phyloP scores from a whole-genome alignment of 2,329 filamentous ascomycete species.

The Colletotrichum tofieldiae region DNA sequence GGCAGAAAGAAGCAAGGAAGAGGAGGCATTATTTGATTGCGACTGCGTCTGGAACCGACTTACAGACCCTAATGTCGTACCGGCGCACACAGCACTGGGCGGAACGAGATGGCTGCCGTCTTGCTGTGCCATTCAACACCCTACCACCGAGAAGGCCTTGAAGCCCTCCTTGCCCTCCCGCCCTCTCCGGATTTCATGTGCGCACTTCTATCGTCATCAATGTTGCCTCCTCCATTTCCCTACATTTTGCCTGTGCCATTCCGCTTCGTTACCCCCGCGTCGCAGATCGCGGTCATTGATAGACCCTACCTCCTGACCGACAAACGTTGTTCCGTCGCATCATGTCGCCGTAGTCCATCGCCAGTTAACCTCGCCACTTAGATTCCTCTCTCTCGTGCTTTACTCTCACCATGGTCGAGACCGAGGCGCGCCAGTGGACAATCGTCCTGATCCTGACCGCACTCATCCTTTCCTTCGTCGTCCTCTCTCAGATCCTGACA shows the following conservation, averaged over 20 bases:
- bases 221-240: slow-evolving; percentile 25
- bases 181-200: slow-evolving; percentile 28
- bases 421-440: slow-evolving; percentile 69
- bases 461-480: slow-evolving; percentile 68
- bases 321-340: slow-evolving; percentile 16
- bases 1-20: slow-evolving; percentile 36
- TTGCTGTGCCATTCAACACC: slow-evolving; percentile 19
- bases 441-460: slow-evolving; percentile 72
- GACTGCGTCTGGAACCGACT: slow-evolving; percentile 18
- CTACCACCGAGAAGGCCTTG: slow-evolving; percentile 12
- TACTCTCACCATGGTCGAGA: slow-evolving; percentile 63
- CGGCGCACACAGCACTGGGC: slow-evolving; percentile 10
- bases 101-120: neutral
- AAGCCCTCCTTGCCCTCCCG: slow-evolving; percentile 34
- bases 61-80: slow-evolving; percentile 25
- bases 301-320: slow-evolving; percentile 5
- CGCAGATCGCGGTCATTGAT: neutral
- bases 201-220: slow-evolving; percentile 39
- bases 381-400: slow-evolving; percentile 20
- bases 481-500: slow-evolving; percentile 67
- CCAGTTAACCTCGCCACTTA: slow-evolving; percentile 9
- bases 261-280: slow-evolving; percentile 1
- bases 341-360: slow-evolving; percentile 26
- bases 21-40: slow-evolving; percentile 33
- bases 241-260: slow-evolving; percentile 9